These are phyloP conservation scores for Sicyos edulis DNA, from an alignment of 306 rosid genomes.

Conservation along the genomic window DNA sequence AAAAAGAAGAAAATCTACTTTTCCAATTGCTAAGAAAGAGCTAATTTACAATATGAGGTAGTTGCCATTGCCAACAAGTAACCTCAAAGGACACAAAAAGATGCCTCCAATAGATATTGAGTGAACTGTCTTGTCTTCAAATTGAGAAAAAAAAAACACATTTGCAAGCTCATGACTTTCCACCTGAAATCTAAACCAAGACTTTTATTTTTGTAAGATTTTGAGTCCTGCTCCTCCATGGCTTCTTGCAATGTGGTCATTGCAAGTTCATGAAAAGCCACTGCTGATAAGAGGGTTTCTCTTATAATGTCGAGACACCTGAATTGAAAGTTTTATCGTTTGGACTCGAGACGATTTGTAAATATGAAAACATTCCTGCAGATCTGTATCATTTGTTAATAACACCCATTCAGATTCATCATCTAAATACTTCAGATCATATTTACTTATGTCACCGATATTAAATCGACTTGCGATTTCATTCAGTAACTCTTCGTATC, in stretches of 20 bases:
- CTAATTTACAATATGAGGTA: slow-evolving; percentile 1
- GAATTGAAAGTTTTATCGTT: slow-evolving; percentile 69
- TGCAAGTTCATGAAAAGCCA: slow-evolving; percentile 24
- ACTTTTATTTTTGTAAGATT: background rate
- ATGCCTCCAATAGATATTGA: no score
- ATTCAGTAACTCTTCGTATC: slow-evolving; percentile 42
- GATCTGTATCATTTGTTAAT: slow-evolving; percentile 80
- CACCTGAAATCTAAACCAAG: background rate
- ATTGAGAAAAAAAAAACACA: no score
- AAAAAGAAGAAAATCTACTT: background rate
- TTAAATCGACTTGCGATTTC: slow-evolving; percentile 59
- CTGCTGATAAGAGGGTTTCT: slow-evolving; percentile 29
- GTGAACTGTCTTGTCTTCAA: slow-evolving; percentile 1
- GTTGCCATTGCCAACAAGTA: no score
- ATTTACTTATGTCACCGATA: slow-evolving; percentile 51
- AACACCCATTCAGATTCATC: slow-evolving; percentile 92
- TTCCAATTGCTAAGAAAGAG: slow-evolving; percentile 10
- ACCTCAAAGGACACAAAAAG: background rate
- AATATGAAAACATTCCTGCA: slow-evolving; percentile 87
- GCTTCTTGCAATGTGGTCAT: slow-evolving; percentile 13
- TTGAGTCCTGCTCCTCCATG: slow-evolving; percentile 7
- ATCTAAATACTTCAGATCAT: slow-evolving; percentile 73
- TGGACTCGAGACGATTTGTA: slow-evolving; percentile 39
- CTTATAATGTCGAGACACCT: slow-evolving; percentile 31
- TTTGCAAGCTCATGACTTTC: no score